Percentiles rank a stretch among this genome's conserved stretches.
These are phyloP conservation scores for Cylindrotheca fusiformis DNA, from an alignment of 108 stramenopile genomes.

Conservation along the genomic window DNA sequence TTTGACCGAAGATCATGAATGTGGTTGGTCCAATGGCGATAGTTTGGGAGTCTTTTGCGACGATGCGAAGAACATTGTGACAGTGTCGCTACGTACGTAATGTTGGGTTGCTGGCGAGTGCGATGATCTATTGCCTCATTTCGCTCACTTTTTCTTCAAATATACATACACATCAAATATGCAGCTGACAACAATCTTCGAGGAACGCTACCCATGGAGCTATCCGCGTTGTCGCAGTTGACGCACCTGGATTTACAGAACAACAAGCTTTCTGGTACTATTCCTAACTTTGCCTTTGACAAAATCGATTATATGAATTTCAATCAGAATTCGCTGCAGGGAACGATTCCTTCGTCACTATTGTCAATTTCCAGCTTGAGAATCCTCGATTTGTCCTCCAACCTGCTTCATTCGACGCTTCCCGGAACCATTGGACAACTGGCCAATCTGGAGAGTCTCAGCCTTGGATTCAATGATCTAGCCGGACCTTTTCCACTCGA, in stretches of 20 bases:
- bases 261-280: conserved; percentile 3
- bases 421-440: conserved; percentile 47
- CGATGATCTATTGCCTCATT: no score
- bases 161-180: neutral
- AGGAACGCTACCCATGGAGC: conserved; percentile 1
- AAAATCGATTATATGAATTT: neutral
- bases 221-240: conserved; percentile 8
- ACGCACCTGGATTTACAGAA: conserved; percentile 4
- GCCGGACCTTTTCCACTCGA: conserved; percentile 15
- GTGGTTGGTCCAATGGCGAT: neutral
- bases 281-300: neutral
- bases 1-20: conserved; percentile 1
- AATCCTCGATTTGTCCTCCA: neutral
- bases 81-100: neutral
- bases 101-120: no score
- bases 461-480: conserved; percentile 71
- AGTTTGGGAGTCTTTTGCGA: neutral
- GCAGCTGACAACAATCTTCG: neutral
- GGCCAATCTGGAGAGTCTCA: conserved; percentile 60
- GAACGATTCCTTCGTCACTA: neutral
- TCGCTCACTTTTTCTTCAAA: neutral
- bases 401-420: conserved; percentile 9
- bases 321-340: neutral
- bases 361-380: neutral
- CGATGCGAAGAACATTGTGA: neutral